Evolutionary conservation across 352 stramenopile genomes (phyloP).

Genomic region (Globisporangium paroecandrum): DNA sequence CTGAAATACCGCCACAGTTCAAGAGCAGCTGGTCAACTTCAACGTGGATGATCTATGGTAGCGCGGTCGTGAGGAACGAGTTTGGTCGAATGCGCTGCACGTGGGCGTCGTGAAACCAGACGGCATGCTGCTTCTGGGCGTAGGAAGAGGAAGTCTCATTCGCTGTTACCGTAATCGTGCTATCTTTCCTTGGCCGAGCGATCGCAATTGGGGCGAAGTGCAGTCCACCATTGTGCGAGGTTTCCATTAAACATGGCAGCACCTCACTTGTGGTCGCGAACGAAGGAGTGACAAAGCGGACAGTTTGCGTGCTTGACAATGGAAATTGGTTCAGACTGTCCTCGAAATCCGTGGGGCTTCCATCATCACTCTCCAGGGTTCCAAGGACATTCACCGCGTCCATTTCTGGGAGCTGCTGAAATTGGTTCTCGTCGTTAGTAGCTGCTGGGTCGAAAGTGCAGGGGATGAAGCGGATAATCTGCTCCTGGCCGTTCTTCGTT

Average conservation of each 20-base stretch:
- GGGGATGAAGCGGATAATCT: constrained; percentile 37
- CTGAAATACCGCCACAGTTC: constrained; percentile 12
- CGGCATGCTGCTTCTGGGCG: constrained; percentile 26
- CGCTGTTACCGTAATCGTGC: background rate
- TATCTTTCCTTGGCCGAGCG: background rate
- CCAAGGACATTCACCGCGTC: background rate
- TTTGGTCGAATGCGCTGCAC: constrained; percentile 45
- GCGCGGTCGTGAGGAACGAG: constrained; percentile 37
- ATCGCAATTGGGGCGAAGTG: constrained; percentile 40
- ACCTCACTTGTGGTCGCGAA: constrained; percentile 23
- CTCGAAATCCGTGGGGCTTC: background rate
- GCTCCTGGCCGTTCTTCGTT: constrained; percentile 20
- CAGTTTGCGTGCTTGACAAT: background rate
- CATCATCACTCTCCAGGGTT: background rate
- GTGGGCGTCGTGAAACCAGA: constrained; percentile 44
- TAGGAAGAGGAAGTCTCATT: background rate
- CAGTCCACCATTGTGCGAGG: constrained; percentile 54
- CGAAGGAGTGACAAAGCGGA: constrained; percentile 28
- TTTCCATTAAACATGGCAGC: constrained; percentile 36
- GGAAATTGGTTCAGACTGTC: background rate
- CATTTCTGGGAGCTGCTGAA: background rate
- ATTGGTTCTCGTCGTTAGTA: background rate
- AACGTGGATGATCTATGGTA: constrained; percentile 39
- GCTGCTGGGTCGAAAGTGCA: constrained; percentile 18
- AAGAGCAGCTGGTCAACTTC: constrained; percentile 31